These are phyloP conservation scores for Botrytis squamosa DNA, from an alignment of 2,329 filamentous ascomycete genomes.

Conservation along the genomic window DNA sequence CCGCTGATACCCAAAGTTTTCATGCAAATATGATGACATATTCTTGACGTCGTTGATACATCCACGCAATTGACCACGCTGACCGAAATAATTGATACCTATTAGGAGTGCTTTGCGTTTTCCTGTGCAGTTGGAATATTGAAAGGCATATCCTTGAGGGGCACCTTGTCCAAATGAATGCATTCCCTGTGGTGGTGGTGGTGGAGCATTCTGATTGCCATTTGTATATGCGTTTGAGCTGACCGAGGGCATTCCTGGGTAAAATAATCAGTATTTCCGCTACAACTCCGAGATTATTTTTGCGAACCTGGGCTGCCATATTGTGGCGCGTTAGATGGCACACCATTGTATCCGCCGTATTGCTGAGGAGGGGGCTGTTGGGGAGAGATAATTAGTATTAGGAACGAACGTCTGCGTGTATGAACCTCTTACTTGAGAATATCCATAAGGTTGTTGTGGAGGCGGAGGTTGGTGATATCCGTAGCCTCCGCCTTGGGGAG, in stretches of 20 bases:
- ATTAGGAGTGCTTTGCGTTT: slow-evolving; percentile 86
- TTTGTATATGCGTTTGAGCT: slow-evolving; percentile 56
- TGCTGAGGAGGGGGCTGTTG: slow-evolving; percentile 47
- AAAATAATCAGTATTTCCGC: slow-evolving; percentile 14
- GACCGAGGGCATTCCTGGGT: slow-evolving; percentile 43
- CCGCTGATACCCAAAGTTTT: slow-evolving; percentile 86
- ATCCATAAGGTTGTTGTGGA: slow-evolving; percentile 44
- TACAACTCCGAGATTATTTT: not conserved
- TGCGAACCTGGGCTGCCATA: slow-evolving; percentile 53
- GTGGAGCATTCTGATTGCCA: slow-evolving; percentile 58
- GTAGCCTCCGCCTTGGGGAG: slow-evolving; percentile 43
- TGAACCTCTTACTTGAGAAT: slow-evolving; percentile 34
- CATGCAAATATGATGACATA: slow-evolving; percentile 87
- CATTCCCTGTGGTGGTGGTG: slow-evolving; percentile 65
- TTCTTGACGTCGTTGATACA: slow-evolving; percentile 98
- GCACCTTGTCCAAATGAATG: slow-evolving; percentile 79
- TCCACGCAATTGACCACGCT: slow-evolving; percentile 83
- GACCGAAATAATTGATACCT: slow-evolving; percentile 95
- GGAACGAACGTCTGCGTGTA: not conserved
- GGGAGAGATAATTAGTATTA: slow-evolving; percentile 10
- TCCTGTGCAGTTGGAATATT: slow-evolving; percentile 89
- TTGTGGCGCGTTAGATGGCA: slow-evolving; percentile 42
- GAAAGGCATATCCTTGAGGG: slow-evolving; percentile 76
- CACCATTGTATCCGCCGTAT: slow-evolving; percentile 44
- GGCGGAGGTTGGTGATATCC: slow-evolving; percentile 50